phyloP scores from a whole-genome alignment of 305 asterid species.

The Fraxinus latifolia region DNA sequence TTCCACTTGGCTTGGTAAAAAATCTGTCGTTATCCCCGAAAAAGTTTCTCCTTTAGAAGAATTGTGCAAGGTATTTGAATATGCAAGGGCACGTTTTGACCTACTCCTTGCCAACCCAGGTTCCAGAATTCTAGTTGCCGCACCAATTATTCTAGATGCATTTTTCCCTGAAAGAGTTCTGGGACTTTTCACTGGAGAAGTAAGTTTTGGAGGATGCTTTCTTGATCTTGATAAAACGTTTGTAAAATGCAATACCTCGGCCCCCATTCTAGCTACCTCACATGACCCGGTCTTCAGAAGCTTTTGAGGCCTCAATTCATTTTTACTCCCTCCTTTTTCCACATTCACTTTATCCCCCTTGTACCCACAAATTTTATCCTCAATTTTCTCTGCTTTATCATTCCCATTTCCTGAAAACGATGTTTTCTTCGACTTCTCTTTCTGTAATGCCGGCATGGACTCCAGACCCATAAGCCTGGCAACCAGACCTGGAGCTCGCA shows the following conservation, averaged over 20 bases:
- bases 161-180: slow-evolving; percentile 53
- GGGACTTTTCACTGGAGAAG: slow-evolving; percentile 69
- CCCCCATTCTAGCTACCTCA: slow-evolving; percentile 59
- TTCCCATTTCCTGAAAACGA: slow-evolving; percentile 27
- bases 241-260: slow-evolving; percentile 64
- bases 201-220: slow-evolving; percentile 64
- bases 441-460: slow-evolving; percentile 63
- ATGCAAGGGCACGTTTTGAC: slow-evolving; percentile 55
- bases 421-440: slow-evolving; percentile 42
- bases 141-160: slow-evolving; percentile 71
- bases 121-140: slow-evolving; percentile 79
- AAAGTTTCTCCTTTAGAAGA: slow-evolving; percentile 25
- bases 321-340: slow-evolving; percentile 48
- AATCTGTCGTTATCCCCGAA: slow-evolving; percentile 28
- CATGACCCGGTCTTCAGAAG: slow-evolving; percentile 65
- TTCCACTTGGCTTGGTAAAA: slow-evolving; percentile 27
- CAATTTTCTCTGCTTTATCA: slow-evolving; percentile 24
- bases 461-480: slow-evolving; percentile 99
- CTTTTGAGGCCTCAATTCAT: slow-evolving; percentile 79
- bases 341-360: slow-evolving; percentile 32
- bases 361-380: slow-evolving; percentile 13
- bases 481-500: slow-evolving; percentile 70
- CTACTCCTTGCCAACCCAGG: slow-evolving; percentile 68
- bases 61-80: slow-evolving; percentile 28
- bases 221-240: slow-evolving; percentile 59